Base-by-base conservation (phyloP, 2,329 filamentous ascomycete genomes). In the Colletotrichum noveboracense region DNA sequence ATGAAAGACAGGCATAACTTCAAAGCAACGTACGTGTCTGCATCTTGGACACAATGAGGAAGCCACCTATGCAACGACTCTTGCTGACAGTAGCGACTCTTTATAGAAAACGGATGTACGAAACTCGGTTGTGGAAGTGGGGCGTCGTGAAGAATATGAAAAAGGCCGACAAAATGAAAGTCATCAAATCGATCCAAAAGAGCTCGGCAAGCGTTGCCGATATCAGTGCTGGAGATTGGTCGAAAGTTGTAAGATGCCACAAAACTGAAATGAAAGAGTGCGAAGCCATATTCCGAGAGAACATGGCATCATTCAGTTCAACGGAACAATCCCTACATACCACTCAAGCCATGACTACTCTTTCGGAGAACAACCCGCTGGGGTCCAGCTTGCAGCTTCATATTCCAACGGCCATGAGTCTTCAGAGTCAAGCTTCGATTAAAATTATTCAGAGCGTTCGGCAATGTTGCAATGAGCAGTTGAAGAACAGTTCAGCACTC, bases 11-110 rank as follows among this genome's bases (percentile, higher is more conserved):
- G 26, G 16, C 26, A 58, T 4, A 28, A 58, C 55, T 58, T 58
- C 13, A 58, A 28, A 18, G 55, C 55, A 2, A 26, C 55, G 55
- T 58, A 58, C 6, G 55, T 58, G 7, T 6, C n/a, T n/a, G n/a
- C 8, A 18, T 16, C 43, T 52, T 24, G 12, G 10, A 21, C 2
- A 7, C n/a, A 4, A 7, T 1, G 5, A 21, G 3, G 24, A 28
- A 28, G 1, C 26, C 26, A 28, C 3, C 0, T 6, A 28, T 16
- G 4, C 0, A 18, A 58, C n/a, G 24, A 7, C 7, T 0, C 55
- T 58, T 2, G 3, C 43, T 52, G 10, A 52, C 12, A 5, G 0
- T 7, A 52, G 0, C 0, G 43, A 21, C 12, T 1, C 4, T 13
- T 13, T 13, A 21, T 6, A 52, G 55, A 14, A 58, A 58, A 10